phyloP scores from a whole-genome alignment of 768 basidiomycete species.

The Tricholoma flavovirens region DNA sequence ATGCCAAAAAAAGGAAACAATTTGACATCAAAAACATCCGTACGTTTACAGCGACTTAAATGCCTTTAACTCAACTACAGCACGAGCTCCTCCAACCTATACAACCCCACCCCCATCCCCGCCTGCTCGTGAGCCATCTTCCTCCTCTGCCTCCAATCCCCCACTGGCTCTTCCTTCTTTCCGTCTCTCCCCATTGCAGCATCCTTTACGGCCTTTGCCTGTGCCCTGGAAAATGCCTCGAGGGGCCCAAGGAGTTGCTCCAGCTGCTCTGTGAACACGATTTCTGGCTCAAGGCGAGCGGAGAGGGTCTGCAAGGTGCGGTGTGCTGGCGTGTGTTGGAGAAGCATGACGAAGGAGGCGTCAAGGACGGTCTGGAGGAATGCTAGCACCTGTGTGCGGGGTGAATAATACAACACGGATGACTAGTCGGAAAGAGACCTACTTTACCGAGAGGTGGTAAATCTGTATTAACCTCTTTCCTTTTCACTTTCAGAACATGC shows the following conservation, averaged over 20 bases:
- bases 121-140: constrained; percentile 49
- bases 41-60: background rate
- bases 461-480: constrained; percentile 20
- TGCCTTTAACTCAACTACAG: constrained; percentile 27
- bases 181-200: constrained; percentile 15
- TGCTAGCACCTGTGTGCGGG: constrained; percentile 37
- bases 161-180: constrained; percentile 26
- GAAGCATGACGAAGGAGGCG: constrained; percentile 60
- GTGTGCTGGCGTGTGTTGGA: constrained; percentile 61
- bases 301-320: constrained; percentile 43
- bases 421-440: constrained; percentile 12
- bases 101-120: constrained; percentile 52
- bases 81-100: constrained; percentile 67
- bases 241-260: constrained; percentile 57
- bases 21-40: background rate
- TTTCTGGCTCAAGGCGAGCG: constrained; percentile 49
- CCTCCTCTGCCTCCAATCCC: constrained; percentile 49
- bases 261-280: constrained; percentile 41
- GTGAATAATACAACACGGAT: background rate
- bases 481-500: constrained; percentile 24
- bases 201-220: constrained; percentile 43
- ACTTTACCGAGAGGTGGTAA: constrained; percentile 41
- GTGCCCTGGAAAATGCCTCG: constrained; percentile 55
- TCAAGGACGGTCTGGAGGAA: constrained; percentile 69
- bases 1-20: too few relatives aligned